Conservation (phyloP, 2,329 filamentous ascomycete species). For the Incumbomyces lentus region DNA sequence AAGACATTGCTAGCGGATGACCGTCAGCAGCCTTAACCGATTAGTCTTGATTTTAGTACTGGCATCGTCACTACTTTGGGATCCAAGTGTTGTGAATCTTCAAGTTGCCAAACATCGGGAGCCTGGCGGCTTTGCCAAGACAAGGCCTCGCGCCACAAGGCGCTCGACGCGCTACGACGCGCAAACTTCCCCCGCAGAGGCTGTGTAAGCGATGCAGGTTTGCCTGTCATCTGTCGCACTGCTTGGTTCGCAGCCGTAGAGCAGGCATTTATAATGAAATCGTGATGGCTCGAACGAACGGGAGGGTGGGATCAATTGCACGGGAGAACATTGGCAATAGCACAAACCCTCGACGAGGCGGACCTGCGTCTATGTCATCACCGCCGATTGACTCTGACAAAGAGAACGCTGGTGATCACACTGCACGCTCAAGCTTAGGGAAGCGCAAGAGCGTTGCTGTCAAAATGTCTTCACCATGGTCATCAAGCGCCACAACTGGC, state of each 20-base stretch:
- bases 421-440: slow-evolving; percentile 19
- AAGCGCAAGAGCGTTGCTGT: slow-evolving; percentile 35
- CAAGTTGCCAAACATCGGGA: no score
- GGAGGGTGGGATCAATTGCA: not conserved
- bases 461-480: slow-evolving; percentile 10
- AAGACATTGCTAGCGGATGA: not conserved
- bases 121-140: no score
- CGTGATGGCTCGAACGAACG: slow-evolving; percentile 17
- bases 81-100: no score
- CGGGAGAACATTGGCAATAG: slow-evolving; percentile 2
- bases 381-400: slow-evolving; percentile 38
- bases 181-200: no score
- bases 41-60: no score
- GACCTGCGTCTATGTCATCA: slow-evolving; percentile 22
- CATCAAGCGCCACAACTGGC: slow-evolving; percentile 22
- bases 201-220: no score
- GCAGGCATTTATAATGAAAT: slow-evolving; percentile 5
- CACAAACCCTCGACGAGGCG: slow-evolving; percentile 8
- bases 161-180: no score
- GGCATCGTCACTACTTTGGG: no score
- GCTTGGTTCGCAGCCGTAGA: not conserved
- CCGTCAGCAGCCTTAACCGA: no score
- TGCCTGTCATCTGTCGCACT: no score
- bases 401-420: slow-evolving; percentile 31
- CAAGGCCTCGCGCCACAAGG: no score